A percentile compares a stretch with the other conserved stretches of the same genome.
Conservation (phyloP, 2,329 filamentous ascomycete species). For the Colletotrichum coccodes region DNA sequence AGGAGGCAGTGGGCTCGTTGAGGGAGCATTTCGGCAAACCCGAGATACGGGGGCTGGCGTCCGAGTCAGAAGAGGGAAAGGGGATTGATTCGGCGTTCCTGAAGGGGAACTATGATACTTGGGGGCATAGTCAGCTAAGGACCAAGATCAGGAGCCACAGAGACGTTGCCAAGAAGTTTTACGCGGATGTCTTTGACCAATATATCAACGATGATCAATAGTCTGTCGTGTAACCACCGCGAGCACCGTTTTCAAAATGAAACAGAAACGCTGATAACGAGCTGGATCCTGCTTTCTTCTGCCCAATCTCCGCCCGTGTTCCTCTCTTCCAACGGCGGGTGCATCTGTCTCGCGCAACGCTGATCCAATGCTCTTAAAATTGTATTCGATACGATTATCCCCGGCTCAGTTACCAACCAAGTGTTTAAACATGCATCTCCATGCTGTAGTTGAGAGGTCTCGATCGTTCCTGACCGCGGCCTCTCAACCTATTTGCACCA, state of each 20-base stretch:
- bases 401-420: too few species aligned
- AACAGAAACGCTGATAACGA: too few species aligned
- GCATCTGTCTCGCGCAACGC: too few species aligned
- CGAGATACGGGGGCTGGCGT: conserved; percentile 32
- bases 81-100: conserved; percentile 61
- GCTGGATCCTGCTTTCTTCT: too few species aligned
- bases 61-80: conserved; percentile 46
- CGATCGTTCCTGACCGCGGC: too few species aligned
- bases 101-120: conserved; percentile 60
- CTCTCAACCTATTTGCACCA: too few species aligned
- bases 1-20: conserved; percentile 51
- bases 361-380: too few species aligned
- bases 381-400: too few species aligned
- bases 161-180: conserved; percentile 58
- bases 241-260: not conserved
- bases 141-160: conserved; percentile 64
- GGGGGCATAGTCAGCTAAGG: conserved; percentile 64
- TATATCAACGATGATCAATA: conserved; percentile 54
- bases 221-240: accelerated
- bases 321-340: too few species aligned
- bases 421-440: too few species aligned
- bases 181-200: conserved; percentile 56
- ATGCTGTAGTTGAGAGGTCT: too few species aligned
- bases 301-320: too few species aligned
- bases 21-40: conserved; percentile 47